Conservation (phyloP, 78 protist species). For the Corallochytrium limacisporum region DNA sequence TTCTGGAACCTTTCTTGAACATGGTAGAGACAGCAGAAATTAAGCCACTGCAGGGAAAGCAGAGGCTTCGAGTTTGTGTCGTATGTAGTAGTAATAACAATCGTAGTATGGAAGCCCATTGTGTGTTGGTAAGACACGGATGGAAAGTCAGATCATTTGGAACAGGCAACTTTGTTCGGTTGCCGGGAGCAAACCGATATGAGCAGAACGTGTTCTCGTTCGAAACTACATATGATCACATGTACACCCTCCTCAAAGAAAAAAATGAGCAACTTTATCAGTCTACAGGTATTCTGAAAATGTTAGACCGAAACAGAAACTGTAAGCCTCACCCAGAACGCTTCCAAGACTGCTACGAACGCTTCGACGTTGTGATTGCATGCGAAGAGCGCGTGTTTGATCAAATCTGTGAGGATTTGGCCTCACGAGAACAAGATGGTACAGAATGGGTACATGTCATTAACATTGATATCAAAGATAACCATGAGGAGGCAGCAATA, state of each 20-base stretch:
- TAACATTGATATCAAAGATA: constrained; percentile 34
- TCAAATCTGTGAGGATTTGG: constrained; percentile 14
- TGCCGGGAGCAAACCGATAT: constrained; percentile 22
- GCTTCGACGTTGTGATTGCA: constrained; percentile 31
- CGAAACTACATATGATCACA: constrained; percentile 14
- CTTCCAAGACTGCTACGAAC: constrained; percentile 2
- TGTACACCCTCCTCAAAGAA: background rate
- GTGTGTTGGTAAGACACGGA: background rate
- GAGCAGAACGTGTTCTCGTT: constrained; percentile 35
- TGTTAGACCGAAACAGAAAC: constrained; percentile 32
- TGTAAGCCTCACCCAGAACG: constrained; percentile 34
- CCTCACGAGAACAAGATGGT: background rate
- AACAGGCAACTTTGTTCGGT: constrained; percentile 16
- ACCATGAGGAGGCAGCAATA: constrained; percentile 27
- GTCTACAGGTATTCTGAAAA: constrained; percentile 9
- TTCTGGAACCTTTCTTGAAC: no score
- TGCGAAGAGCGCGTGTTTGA: constrained; percentile 45
- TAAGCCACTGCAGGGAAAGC: no score
- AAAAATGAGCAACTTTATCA: background rate
- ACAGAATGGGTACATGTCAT: constrained; percentile 11
- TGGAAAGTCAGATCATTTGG: constrained; percentile 22
- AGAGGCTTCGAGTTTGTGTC: constrained; percentile 12
- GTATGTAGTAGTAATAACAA: constrained; percentile 37
- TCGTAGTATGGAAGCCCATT: constrained; percentile 25
- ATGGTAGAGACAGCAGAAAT: no score